Evolutionary conservation across 2,329 filamentous ascomycete genomes (phyloP).

Genomic region (Plectosphaerella cucumerina): DNA sequence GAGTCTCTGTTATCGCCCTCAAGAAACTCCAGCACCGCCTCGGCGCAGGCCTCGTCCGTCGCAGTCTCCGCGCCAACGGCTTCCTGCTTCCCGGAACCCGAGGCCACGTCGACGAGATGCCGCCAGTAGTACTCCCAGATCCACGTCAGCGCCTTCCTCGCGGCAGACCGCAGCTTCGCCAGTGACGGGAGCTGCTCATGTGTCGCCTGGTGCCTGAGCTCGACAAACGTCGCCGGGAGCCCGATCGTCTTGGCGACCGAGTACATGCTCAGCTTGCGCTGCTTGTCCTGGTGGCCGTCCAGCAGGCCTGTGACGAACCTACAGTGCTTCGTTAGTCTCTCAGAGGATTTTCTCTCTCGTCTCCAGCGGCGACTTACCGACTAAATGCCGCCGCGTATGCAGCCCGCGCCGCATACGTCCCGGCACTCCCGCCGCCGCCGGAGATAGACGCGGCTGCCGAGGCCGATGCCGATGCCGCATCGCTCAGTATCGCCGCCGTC

Average conservation of each 20-base stretch:
- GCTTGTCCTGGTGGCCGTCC: conserved; percentile 67
- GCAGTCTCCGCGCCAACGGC: neutral
- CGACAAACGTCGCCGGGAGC: conserved; percentile 76
- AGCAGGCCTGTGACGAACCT: conserved; percentile 79
- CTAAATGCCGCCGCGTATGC: conserved; percentile 73
- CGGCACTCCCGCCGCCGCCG: conserved; percentile 28
- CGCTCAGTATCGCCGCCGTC: conserved; percentile 63
- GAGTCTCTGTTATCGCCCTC: conserved; percentile 21
- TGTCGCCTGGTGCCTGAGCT: conserved; percentile 83
- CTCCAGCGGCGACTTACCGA: conserved; percentile 44
- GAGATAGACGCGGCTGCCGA: conserved; percentile 11
- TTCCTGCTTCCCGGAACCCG: conserved; percentile 4
- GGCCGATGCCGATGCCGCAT: conserved; percentile 34
- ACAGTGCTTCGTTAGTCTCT: conserved; percentile 3
- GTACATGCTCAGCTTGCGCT: conserved; percentile 69
- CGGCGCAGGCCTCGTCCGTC: conserved; percentile 20
- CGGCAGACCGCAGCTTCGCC: conserved; percentile 65
- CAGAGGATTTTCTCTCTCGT: neutral
- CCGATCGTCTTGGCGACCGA: conserved; percentile 63
- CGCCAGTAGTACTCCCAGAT: conserved; percentile 89
- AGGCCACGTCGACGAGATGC: conserved; percentile 29
- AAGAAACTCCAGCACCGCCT: conserved; percentile 34
- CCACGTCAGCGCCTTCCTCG: conserved; percentile 71
- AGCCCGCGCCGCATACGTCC: conserved; percentile 59
- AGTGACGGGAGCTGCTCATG: conserved; percentile 83